These are phyloP conservation scores for Escovopsis sp. DNA, from an alignment of 2,329 filamentous ascomycete genomes.

Conservation along the genomic window DNA sequence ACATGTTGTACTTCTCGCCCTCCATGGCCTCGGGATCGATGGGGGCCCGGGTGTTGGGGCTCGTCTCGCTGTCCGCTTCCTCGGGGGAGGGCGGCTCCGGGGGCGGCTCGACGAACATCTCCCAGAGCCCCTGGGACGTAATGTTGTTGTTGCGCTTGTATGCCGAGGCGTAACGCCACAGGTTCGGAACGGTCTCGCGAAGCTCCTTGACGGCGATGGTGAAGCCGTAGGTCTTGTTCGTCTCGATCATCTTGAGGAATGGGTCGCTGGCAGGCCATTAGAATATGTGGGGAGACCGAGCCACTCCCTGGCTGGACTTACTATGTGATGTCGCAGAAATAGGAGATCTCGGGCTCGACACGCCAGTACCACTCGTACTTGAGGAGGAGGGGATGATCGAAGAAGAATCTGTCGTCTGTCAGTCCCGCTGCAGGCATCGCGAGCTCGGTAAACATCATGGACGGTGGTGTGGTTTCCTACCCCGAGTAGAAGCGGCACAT, in stretches of 20 bases:
- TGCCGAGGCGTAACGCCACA: constrained; percentile 96
- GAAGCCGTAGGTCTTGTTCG: constrained; percentile 97
- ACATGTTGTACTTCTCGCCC: constrained; percentile 98
- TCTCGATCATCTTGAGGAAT: constrained; percentile 84
- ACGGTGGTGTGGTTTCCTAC: constrained; percentile 31
- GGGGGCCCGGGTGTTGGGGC: constrained; percentile 54
- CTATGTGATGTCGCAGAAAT: constrained; percentile 99
- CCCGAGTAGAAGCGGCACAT: constrained; percentile 99
- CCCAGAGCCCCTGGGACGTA: constrained; percentile 85
- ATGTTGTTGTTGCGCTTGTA: constrained; percentile 90
- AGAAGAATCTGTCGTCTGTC: constrained; percentile 56
- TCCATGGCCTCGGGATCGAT: constrained; percentile 92
- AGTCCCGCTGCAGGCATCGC: not conserved
- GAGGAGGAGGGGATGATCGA: constrained; percentile 83
- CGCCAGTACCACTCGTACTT: constrained; percentile 99
- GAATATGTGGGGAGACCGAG: not conserved
- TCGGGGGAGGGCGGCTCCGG: constrained; percentile 61
- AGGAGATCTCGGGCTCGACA: constrained; percentile 97
- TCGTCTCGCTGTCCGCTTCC: constrained; percentile 63
- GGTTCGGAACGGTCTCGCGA: constrained; percentile 93
- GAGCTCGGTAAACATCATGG: not conserved
- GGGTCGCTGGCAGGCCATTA: constrained; percentile 51
- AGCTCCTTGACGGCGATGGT: constrained; percentile 98
- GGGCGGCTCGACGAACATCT: constrained; percentile 83
- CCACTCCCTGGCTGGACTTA: constrained; percentile 24